Base-by-base conservation (phyloP, 306 rosid species). In the Lathyrus oleraceus region DNA sequence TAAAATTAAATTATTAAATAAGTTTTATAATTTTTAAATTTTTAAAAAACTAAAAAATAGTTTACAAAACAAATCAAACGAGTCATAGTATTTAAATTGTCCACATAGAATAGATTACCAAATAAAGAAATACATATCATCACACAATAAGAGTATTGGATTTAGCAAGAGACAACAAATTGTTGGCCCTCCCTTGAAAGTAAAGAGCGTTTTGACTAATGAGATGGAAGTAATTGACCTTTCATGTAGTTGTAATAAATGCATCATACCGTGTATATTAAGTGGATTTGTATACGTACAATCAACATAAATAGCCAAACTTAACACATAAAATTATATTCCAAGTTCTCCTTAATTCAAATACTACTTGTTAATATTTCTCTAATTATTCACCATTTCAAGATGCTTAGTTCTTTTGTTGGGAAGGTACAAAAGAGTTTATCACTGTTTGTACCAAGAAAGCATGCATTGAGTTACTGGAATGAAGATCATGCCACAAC, bases 371-470 rank as follows among this genome's bases (percentile, higher is more conserved):
- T 32, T 32, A 32, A 32, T 65, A 48, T 32, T 8, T 52, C 61
- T 19, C 59, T 20, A 72, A 36, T 51, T 39, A 28, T 53, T 28
- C 17, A 35, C 36, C 17, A 49, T 16, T n/a, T 56, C 13, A 39
- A 12, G 16, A 61, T 61, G 67, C 16, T 61, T 27, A 77, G 80
- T 71, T 56, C 45, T 27, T 57, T 85, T 17, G 54, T 65, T 28
- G 69, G 62, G 10, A 81, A 66, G 77, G 67, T 85, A 6, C 87
- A 74, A 10, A 81, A 76, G 81, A 61, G 85, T 59, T 35, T 87
- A 20, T 66, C 81, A 52, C 13, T 67, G 28, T 52, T 70, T 21
- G 40, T 76, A 17, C 17, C 79, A 1, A 82, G 72, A 82, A 82
- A 81, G 61, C 20, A 44, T 51, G 19, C 35, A 51, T 61, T 53